phyloP scores from a whole-genome alignment of 2,329 filamentous ascomycete genomes.

The Neofusicoccum cordaticola region DNA sequence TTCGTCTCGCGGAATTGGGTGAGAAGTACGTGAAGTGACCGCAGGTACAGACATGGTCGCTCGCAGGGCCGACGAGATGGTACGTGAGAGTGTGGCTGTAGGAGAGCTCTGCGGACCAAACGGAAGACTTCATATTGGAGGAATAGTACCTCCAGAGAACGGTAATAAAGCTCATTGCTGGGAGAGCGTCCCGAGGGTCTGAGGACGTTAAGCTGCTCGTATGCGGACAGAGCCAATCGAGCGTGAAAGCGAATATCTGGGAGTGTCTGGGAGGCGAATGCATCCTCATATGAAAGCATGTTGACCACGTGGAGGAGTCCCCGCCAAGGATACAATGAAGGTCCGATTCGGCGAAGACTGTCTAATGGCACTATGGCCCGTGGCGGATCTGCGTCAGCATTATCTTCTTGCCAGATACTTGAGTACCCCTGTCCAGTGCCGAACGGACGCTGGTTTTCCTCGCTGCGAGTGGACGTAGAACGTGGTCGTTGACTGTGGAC shows the following conservation, averaged over 20 bases:
- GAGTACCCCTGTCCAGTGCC: not conserved
- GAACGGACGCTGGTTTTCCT: not conserved
- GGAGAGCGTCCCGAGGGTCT: not conserved
- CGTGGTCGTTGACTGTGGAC: not conserved
- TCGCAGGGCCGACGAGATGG: not conserved
- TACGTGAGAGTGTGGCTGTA: not conserved
- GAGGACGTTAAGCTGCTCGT: not conserved
- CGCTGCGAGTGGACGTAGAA: too few species aligned
- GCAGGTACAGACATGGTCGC: not conserved
- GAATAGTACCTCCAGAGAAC: not conserved
- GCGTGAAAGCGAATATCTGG: not conserved
- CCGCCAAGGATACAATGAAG: not conserved
- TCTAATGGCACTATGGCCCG: not conserved
- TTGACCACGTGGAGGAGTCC: not conserved
- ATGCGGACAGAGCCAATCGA: not conserved
- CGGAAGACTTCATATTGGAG: conserved; percentile 5
- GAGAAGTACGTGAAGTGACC: not conserved
- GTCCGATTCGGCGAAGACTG: not conserved
- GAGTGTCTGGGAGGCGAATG: not conserved
- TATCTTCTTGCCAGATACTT: too few species aligned
- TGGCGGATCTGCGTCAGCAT: too few species aligned
- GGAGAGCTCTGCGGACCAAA: not conserved
- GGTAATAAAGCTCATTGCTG: not conserved
- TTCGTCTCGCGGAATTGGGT: not conserved
- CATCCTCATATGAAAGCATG: not conserved